Percentiles rank a stretch among this genome's conserved stretches.
Conservation (phyloP, 2,329 filamentous ascomycete species). For the Ascochyta lentis region DNA sequence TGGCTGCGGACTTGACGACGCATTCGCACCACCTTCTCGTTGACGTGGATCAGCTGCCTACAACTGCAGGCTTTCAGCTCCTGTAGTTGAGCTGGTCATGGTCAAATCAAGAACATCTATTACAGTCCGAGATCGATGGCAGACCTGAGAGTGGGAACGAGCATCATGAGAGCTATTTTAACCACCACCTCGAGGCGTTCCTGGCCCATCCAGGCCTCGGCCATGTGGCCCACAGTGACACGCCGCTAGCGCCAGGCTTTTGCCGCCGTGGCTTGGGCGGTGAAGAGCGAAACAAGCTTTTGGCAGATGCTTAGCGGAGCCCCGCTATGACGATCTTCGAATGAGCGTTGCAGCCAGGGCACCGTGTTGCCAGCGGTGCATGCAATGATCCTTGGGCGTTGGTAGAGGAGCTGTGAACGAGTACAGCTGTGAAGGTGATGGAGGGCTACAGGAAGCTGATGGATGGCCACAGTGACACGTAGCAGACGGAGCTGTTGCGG, state of each 20-base stretch:
- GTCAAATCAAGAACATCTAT: no score
- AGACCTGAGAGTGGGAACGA: no score
- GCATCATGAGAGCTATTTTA: neutral
- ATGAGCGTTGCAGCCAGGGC: slow-evolving; percentile 11
- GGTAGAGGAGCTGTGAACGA: neutral
- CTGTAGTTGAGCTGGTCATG: neutral
- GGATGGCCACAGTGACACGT: slow-evolving; percentile 5
- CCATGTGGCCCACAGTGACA: slow-evolving; percentile 1
- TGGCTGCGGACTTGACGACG: neutral
- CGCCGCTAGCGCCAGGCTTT: neutral
- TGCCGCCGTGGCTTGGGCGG: slow-evolving; percentile 5
- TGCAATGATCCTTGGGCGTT: neutral
- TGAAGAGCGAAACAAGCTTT: slow-evolving; percentile 29
- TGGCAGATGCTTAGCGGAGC: slow-evolving; percentile 24
- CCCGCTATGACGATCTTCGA: slow-evolving; percentile 21
- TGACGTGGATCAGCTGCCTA: no score
- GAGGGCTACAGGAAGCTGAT: neutral
- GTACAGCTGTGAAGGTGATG: neutral
- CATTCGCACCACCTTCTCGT: no score
- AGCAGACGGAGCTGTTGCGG: slow-evolving; percentile 12
- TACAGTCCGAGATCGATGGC: no score
- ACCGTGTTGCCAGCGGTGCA: slow-evolving; percentile 6
- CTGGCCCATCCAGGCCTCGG: slow-evolving; percentile 2
- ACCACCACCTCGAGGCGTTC: neutral
- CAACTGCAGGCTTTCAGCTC: neutral